A percentile compares a stretch with the other conserved stretches of the same genome.
Conservation (phyloP, 169 alveolate genomes). For the Cystoisospora suis region DNA sequence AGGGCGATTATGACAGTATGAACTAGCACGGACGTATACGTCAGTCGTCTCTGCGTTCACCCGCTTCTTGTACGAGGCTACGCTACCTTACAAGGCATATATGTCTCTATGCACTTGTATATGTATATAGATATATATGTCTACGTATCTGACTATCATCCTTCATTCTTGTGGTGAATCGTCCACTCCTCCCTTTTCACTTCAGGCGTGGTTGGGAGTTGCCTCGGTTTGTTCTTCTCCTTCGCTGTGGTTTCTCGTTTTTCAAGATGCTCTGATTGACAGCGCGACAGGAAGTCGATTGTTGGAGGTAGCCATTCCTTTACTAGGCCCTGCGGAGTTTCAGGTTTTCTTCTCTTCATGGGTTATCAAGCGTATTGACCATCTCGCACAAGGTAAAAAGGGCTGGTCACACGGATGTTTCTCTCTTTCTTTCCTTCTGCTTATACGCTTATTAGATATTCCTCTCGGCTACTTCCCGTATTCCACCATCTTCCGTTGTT, state of each 20-base stretch:
- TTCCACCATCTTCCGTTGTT: no score
- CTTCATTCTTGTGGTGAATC: background rate
- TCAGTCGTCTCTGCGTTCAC: background rate
- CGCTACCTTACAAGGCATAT: background rate
- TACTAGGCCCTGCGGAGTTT: background rate
- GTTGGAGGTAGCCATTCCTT: background rate
- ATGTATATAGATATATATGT: background rate
- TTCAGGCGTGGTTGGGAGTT: background rate
- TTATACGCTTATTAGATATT: background rate
- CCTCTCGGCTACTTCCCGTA: no score
- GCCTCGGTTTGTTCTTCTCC: background rate
- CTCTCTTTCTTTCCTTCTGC: background rate
- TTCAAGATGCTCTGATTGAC: constrained; percentile 36
- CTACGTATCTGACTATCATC: background rate
- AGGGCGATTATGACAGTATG: no score
- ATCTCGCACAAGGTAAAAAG: constrained; percentile 35
- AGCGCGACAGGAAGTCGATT: constrained; percentile 36
- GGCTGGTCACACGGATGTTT: background rate
- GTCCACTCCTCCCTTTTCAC: background rate
- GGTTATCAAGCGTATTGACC: background rate
- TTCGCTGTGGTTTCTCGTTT: background rate
- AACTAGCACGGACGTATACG: no score
- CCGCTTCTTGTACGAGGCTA: background rate
- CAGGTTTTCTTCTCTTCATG: constrained; percentile 24
- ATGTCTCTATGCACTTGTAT: background rate